phyloP scores from a whole-genome alignment of 2,329 filamentous ascomycete species.

The Tetracladium maxilliforme region DNA sequence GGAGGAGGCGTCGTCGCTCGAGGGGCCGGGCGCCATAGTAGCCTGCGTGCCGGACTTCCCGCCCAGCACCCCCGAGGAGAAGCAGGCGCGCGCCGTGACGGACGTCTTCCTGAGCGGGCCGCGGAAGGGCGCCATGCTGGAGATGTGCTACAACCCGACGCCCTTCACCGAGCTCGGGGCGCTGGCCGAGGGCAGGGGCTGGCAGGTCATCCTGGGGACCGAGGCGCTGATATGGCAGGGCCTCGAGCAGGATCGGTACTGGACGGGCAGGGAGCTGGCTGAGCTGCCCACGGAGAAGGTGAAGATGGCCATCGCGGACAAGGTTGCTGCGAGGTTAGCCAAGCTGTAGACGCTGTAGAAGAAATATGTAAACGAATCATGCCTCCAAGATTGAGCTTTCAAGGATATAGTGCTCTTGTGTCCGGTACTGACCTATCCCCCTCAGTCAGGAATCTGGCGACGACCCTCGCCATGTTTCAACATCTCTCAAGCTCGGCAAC shows the following conservation, averaged over 20 bases:
- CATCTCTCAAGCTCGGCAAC: no score
- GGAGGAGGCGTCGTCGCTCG: slow-evolving; percentile 41
- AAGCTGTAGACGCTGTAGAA: no score
- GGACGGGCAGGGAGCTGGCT: slow-evolving; percentile 45
- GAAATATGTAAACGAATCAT: no score
- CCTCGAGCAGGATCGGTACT: slow-evolving; percentile 49
- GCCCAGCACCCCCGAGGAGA: slow-evolving; percentile 50
- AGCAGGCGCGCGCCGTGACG: slow-evolving; percentile 30
- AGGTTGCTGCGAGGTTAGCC: slow-evolving; percentile 16
- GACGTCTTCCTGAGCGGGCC: slow-evolving; percentile 22
- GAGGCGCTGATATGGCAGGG: slow-evolving; percentile 70
- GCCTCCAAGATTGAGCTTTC: no score
- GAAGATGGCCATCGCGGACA: slow-evolving; percentile 31
- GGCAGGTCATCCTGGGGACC: slow-evolving; percentile 62
- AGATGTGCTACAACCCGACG: slow-evolving; percentile 73
- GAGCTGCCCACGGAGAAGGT: slow-evolving; percentile 46
- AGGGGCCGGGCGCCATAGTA: slow-evolving; percentile 51
- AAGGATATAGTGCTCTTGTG: no score
- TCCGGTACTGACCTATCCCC: no score
- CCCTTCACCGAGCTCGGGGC: slow-evolving; percentile 53
- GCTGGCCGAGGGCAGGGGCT: slow-evolving; percentile 44
- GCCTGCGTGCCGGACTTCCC: slow-evolving; percentile 64
- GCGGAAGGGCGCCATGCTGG: slow-evolving; percentile 53
- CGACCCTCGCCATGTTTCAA: no score
- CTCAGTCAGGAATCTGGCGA: no score